Base-by-base conservation (phyloP, 2,329 filamentous ascomycete genomes). In the Boeremia lycopersici region DNA sequence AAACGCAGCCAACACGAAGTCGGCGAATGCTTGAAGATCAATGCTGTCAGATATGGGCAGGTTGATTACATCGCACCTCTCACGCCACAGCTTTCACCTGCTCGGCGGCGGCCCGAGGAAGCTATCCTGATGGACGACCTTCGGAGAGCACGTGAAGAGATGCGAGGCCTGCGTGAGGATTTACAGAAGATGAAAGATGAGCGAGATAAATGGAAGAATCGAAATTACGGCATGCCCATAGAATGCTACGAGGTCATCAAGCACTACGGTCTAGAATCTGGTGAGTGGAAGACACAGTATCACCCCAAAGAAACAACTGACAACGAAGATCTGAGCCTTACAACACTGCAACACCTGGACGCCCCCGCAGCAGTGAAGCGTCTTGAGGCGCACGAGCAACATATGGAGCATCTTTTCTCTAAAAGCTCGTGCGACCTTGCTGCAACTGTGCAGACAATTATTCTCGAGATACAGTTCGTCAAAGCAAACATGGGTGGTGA, bases 201-300 rank as follows among this genome's bases (percentile, higher is more conserved):
- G 19, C 25, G 49, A 36, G 49, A 47, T 12, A 47, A 34, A 17
- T 53, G 29, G 49, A 53, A 29, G 25, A 41, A 41, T 9, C 49
- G 42, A 4, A 53, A 53, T 34, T 36, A 47, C 9, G 31, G 6
- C 17, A 45, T 47, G n/a, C 49, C 42, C 12, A 19, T 29, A 13
- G 42, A 47, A 31, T 53, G 49, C 34, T 53, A 47, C 8, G 23
- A 31, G 9, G 26, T 53, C 17, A 41, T 53, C 36, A 53, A 52
- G 42, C 35, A 47, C 25, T 15, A 53, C 19, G 29, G 25, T 2
- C 15, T 53, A 11, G 19, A 47, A 13, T 41, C 36, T 25, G 23
- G 42, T 53, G 28, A 36, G 35, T 41, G 11, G 11, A 29, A 23
- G 7, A 40, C 6, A 2, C n/a, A 12, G 0, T 6, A 12, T 11